These are phyloP conservation scores for Xylaria grammica DNA, from an alignment of 495 filamentous ascomycete genomes.

Conservation along the genomic window DNA sequence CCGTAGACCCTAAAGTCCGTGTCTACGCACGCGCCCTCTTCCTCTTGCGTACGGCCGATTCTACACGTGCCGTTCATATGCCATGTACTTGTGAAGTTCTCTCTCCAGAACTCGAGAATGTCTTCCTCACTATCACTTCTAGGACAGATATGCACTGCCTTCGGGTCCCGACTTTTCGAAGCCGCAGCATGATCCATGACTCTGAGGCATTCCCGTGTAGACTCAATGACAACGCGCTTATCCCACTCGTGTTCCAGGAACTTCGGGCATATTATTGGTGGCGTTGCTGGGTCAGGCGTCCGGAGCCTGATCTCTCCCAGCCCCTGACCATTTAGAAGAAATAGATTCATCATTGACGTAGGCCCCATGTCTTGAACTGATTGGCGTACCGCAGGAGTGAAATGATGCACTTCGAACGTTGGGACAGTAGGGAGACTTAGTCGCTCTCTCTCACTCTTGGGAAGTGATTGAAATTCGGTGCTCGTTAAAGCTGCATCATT, in stretches of 20 bases:
- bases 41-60: constrained; percentile 56
- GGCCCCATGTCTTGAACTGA: constrained; percentile 51
- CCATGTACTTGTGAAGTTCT: constrained; percentile 42
- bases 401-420: constrained; percentile 33
- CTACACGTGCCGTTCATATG: constrained; percentile 63
- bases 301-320: constrained; percentile 58
- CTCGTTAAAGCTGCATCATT: constrained; percentile 38
- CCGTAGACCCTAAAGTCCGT: constrained; percentile 57
- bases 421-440: constrained; percentile 47
- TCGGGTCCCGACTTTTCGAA: constrained; percentile 48
- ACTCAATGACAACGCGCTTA: constrained; percentile 55
- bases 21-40: constrained; percentile 58
- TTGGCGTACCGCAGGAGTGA: constrained; percentile 22
- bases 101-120: constrained; percentile 51
- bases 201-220: constrained; percentile 49
- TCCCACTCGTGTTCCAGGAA: constrained; percentile 62
- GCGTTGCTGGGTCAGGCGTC: constrained; percentile 54
- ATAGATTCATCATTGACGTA: constrained; percentile 30
- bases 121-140: constrained; percentile 58
- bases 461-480: constrained; percentile 52
- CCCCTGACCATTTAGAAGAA: constrained; percentile 32
- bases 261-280: constrained; percentile 58
- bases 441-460: constrained; percentile 38
- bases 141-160: constrained; percentile 45
- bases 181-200: constrained; percentile 44